Base-by-base conservation (phyloP, 768 basidiomycete genomes). In the Fomitopsis serialis region DNA sequence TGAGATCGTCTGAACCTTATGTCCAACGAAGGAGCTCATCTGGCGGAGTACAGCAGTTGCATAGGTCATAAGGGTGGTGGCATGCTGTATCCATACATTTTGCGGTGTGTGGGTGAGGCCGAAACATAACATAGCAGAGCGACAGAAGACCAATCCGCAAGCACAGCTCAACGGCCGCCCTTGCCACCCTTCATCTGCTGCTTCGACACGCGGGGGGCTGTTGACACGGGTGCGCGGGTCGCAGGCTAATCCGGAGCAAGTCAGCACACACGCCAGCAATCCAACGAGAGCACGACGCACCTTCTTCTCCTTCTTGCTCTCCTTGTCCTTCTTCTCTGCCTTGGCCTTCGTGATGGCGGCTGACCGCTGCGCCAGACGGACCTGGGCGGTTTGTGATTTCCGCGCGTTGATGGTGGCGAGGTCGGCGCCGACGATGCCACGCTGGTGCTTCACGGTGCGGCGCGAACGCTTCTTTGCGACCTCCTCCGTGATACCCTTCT, bases 401-500 rank as follows among this genome's bases (percentile, higher is more conserved):
- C 81, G 90, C 61, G 95, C 95, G 50, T 85, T 80, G 71, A 98
- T 98, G 64, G 92, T 71, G 49, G 86, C 82, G 56, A 98, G 83
- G 72, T 98, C 94, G 60, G 93, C 92, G 73, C 97, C 97, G 66
- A 94, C 93, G 72, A 98, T 93, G 58, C 97, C 97, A 68, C 97
- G 92, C 78, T 96, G 87, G 78, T 92, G 86, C 80, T 98, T 99
- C 68, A 98, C 92, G 59, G 92, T 93, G 74, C 87, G 86, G 74
- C 95, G 90, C 48, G 90, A 89, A 60, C 96, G 89, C 79, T 97
- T 98, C 92, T 98, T 99, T 66, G 94, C 93, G 50, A 95, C 89
- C 75, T 98, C 96, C 77, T 98, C 96, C 48, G 94, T 94, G 72
- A 98, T 84, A 72, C 97, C 97, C 86, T 99, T 99, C 85, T 96